Conservation (phyloP, 257 asterid genomes). For the Anisodus acutangulus region DNA sequence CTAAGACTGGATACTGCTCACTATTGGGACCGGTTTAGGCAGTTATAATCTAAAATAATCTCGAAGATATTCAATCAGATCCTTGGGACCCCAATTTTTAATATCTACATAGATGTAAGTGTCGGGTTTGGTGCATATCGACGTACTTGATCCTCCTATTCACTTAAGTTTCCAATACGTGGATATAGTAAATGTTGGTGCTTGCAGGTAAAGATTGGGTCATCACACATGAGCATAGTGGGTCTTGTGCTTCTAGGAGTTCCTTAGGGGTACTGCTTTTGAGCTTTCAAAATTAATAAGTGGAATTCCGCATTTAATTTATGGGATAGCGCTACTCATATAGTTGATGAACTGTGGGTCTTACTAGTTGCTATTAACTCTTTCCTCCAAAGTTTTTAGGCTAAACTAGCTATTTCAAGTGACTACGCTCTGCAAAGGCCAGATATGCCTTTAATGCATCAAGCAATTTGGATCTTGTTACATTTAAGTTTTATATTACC, state of each 20-base stretch:
- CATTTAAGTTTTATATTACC: conserved; percentile 14
- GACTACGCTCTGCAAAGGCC: neutral
- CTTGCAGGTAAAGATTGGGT: neutral
- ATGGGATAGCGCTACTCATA: neutral
- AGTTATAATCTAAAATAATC: neutral
- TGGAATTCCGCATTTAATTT: neutral
- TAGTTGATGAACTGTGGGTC: neutral
- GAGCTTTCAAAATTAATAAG: conserved; percentile 12
- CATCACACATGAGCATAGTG: neutral
- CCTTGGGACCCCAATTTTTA: neutral
- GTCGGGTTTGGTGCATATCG: conserved; percentile 9
- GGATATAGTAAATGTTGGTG: neutral
- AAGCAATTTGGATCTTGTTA: neutral
- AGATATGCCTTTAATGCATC: conserved; percentile 1
- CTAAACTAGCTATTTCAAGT: neutral
- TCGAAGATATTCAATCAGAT: conserved; percentile 7
- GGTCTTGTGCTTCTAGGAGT: conserved; percentile 9
- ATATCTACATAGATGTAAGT: neutral
- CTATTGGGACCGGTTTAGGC: neutral
- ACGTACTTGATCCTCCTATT: conserved; percentile 16
- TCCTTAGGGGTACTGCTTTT: neutral
- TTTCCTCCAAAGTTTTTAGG: conserved; percentile 14
- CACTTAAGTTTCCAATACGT: neutral
- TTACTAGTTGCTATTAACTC: neutral
- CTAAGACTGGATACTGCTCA: neutral